Evolutionary conservation across 805 yeast genomes (phyloP).

Genomic region (Hyphopichia homilentoma): DNA sequence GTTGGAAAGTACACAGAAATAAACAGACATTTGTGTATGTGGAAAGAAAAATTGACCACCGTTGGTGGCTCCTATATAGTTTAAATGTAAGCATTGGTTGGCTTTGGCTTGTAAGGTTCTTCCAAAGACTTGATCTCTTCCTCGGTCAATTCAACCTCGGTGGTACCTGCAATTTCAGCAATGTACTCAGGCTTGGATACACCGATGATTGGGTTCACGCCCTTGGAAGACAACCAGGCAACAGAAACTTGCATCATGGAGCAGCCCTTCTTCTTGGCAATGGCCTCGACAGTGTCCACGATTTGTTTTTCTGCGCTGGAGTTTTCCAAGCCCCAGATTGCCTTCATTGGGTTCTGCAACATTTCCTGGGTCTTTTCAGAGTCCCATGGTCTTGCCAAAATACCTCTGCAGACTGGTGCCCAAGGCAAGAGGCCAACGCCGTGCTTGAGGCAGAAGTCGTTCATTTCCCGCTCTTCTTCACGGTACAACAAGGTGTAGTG

Average conservation of each 20-base stretch:
- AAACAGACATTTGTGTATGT: too few relatives aligned
- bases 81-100: too few relatives aligned
- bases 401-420: constrained; percentile 55
- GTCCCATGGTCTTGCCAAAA: constrained; percentile 45
- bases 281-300: constrained; percentile 11
- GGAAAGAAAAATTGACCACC: too few relatives aligned
- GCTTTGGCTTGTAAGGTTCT: constrained; percentile 8
- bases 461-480: constrained; percentile 7
- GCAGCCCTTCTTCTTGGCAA: constrained; percentile 35
- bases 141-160: constrained; percentile 7
- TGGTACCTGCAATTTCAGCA: constrained; percentile 12
- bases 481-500: constrained; percentile 7
- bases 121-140: constrained; percentile 11
- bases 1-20: too few relatives aligned
- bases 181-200: constrained; percentile 13
- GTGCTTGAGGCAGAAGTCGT: constrained; percentile 46
- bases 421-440: constrained; percentile 57
- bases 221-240: constrained; percentile 18
- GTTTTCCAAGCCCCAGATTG: constrained; percentile 4
- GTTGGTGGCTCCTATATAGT: too few relatives aligned
- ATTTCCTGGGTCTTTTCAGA: constrained; percentile 3
- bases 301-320: constrained; percentile 9
- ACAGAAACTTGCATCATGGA: constrained; percentile 38
- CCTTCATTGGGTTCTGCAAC: constrained; percentile 5
- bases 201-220: constrained; percentile 16